A percentile compares a stretch with the other conserved stretches of the same genome.
These are phyloP conservation scores for Colletotrichum filicis DNA, from an alignment of 2,329 filamentous ascomycete species.

Conservation along the genomic window DNA sequence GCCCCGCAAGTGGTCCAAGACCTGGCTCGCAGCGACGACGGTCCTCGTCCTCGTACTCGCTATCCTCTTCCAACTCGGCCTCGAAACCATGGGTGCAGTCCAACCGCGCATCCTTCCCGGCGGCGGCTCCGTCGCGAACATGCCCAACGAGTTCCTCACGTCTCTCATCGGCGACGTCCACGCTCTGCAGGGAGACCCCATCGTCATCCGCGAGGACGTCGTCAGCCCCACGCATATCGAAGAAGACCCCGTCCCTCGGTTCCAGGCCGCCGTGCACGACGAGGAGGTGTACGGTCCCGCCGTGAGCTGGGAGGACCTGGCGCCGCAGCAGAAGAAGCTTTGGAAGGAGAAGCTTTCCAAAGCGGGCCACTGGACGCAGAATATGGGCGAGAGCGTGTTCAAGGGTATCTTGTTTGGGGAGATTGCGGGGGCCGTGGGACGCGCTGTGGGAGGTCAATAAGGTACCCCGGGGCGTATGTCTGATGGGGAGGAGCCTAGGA, in stretches of 20 bases:
- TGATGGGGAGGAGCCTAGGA: neutral
- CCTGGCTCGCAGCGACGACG: constrained; percentile 64
- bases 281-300: constrained; percentile 61
- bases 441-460: constrained; percentile 49
- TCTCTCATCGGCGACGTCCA: constrained; percentile 50
- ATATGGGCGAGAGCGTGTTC: constrained; percentile 81
- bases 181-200: constrained; percentile 46
- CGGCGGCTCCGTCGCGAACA: constrained; percentile 17
- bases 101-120: constrained; percentile 51
- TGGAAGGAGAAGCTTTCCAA: constrained; percentile 78
- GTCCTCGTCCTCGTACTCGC: constrained; percentile 70
- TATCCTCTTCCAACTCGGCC: constrained; percentile 69
- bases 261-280: constrained; percentile 58
- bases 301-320: constrained; percentile 78
- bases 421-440: constrained; percentile 71
- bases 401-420: constrained; percentile 83
- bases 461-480: neutral
- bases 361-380: constrained; percentile 82
- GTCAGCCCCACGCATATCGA: constrained; percentile 35
- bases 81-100: constrained; percentile 70
- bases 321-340: constrained; percentile 66
- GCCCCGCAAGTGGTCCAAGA: constrained; percentile 60
- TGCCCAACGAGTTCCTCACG: constrained; percentile 46
- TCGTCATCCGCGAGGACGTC: constrained; percentile 50
- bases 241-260: constrained; percentile 38